Percentiles rank a stretch among this genome's conserved stretches.
phyloP scores from a whole-genome alignment of 306 rosid species.

The Lathyrus tuberosus region DNA sequence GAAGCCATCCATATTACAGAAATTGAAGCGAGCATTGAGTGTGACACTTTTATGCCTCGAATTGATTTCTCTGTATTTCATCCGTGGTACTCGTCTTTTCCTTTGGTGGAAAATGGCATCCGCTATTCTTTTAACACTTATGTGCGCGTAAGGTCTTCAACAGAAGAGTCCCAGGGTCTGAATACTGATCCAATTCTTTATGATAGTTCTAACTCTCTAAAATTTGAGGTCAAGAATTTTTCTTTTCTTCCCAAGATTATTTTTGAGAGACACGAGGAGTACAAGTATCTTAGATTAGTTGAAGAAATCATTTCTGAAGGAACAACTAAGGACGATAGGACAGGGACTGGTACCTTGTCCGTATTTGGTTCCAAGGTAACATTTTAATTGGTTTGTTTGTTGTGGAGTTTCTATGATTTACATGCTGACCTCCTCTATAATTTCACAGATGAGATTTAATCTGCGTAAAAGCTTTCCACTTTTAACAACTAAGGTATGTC shows the following conservation, averaged over 20 bases:
- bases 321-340: conserved; percentile 80
- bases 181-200: conserved; percentile 46
- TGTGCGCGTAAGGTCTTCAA: conserved; percentile 79
- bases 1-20: conserved; percentile 92
- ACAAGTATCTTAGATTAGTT: conserved; percentile 72
- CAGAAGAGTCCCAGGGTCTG: conserved; percentile 49
- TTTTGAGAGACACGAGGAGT: conserved; percentile 87
- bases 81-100: conserved; percentile 92
- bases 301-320: conserved; percentile 86
- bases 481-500: conserved; percentile 89
- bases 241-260: conserved; percentile 85
- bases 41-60: conserved; percentile 78
- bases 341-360: conserved; percentile 96
- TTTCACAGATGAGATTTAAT: conserved; percentile 81
- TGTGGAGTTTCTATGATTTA: conserved; percentile 35
- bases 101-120: conserved; percentile 67
- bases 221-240: conserved; percentile 71
- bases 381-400: conserved; percentile 27
- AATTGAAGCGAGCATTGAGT: conserved; percentile 70
- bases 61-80: conserved; percentile 77
- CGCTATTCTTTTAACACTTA: conserved; percentile 76
- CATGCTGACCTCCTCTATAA: conserved; percentile 35
- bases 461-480: conserved; percentile 85
- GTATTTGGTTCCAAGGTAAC: conserved; percentile 93
- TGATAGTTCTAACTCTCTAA: conserved; percentile 43